Percentiles rank a stretch among this genome's conserved stretches.
phyloP scores from a whole-genome alignment of 75 land plant genomes.

The Sequoiadendron giganteum region DNA sequence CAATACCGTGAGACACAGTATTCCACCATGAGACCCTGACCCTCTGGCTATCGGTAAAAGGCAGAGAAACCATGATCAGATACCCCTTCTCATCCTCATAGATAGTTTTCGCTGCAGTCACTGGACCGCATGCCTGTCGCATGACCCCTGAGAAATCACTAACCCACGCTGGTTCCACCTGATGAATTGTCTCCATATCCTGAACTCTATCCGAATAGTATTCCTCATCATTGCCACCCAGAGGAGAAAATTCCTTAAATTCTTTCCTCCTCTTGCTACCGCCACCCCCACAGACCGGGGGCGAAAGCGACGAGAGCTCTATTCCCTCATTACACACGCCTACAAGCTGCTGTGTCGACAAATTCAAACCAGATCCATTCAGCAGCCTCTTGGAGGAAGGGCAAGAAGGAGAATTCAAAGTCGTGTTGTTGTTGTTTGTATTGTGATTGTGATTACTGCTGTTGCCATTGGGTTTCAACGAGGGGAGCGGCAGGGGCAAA shows the following conservation, averaged over 20 bases:
- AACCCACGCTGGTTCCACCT: constrained; percentile 66
- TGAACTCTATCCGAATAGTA: constrained; percentile 39
- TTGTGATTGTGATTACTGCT: not conserved
- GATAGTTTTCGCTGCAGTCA: constrained; percentile 89
- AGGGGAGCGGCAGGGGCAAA: constrained; percentile 19
- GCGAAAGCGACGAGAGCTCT: constrained; percentile 27
- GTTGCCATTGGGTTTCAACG: constrained; percentile 9
- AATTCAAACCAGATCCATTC: constrained; percentile 71
- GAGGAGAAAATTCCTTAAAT: constrained; percentile 54
- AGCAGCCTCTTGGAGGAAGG: constrained; percentile 42
- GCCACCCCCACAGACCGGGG: constrained; percentile 16
- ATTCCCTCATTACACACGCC: constrained; percentile 34
- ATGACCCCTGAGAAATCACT: constrained; percentile 87
- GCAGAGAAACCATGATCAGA: constrained; percentile 87
- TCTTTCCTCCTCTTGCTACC: constrained; percentile 57
- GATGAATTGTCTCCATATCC: constrained; percentile 48
- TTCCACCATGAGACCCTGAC: constrained; percentile 95
- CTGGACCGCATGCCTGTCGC: constrained; percentile 84
- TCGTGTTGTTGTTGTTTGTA: constrained; percentile 13
- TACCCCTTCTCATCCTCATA: constrained; percentile 98
- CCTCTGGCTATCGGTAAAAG: constrained; percentile 84
- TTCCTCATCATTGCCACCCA: constrained; percentile 60
- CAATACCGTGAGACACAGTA: constrained; percentile 81
- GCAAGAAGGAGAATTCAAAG: not conserved
- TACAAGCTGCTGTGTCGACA: constrained; percentile 64